Conservation (phyloP, 371 early-diverging fungal genomes). For the Mucor lusitanicus region DNA sequence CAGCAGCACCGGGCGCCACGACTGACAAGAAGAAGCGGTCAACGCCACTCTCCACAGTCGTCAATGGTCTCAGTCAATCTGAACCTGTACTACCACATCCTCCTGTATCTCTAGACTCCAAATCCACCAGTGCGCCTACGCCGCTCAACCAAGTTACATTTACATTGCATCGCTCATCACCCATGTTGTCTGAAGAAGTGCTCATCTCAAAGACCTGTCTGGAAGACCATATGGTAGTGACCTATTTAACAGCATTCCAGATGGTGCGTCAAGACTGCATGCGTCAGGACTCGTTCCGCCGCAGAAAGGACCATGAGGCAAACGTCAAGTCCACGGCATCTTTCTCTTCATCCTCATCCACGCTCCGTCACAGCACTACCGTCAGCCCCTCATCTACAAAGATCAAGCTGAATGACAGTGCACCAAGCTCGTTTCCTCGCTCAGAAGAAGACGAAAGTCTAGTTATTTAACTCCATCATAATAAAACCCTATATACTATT, state of each 20-base stretch:
- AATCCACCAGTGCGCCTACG: not conserved
- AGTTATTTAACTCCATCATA: not conserved
- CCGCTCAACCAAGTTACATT: conserved; percentile 22
- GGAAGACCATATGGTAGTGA: conserved; percentile 54
- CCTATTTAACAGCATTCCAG: conserved; percentile 49
- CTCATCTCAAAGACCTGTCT: conserved; percentile 48
- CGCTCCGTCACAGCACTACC: not conserved
- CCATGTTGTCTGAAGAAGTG: conserved; percentile 43
- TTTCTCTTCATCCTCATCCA: conserved; percentile 19
- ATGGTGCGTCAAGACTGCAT: conserved; percentile 44
- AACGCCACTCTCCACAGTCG: conserved; percentile 6
- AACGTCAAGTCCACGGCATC: conserved; percentile 7
- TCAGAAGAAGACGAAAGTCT: not conserved
- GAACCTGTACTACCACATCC: conserved; percentile 20
- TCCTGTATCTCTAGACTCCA: not conserved
- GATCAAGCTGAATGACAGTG: conserved; percentile 1
- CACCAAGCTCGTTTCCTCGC: not conserved
- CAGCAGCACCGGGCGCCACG: not conserved
- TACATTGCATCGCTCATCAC: conserved; percentile 40
- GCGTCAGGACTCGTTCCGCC: conserved; percentile 23
- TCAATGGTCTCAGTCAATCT: conserved; percentile 14
- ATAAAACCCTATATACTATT: not conserved
- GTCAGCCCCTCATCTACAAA: not conserved
- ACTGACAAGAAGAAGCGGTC: conserved; percentile 5
- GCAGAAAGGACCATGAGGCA: not conserved